phyloP scores from a whole-genome alignment of 75 land plant species.

The Cunninghamia lanceolata region DNA sequence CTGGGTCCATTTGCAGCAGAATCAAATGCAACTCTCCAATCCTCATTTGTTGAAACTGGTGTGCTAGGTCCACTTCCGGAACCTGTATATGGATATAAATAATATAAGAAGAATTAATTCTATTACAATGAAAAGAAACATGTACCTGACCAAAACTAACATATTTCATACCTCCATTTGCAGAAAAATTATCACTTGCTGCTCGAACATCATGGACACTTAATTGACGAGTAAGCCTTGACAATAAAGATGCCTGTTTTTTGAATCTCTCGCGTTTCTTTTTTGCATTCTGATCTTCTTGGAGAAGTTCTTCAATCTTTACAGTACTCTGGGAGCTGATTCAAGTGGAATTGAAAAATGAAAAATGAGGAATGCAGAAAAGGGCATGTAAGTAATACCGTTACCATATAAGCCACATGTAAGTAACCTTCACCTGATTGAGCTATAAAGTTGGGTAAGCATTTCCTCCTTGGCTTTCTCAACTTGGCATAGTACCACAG shows the following conservation, averaged over 20 bases:
- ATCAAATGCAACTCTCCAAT: slow-evolving; percentile 96
- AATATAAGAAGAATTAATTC: not conserved
- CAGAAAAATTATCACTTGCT: slow-evolving; percentile 53
- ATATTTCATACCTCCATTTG: slow-evolving; percentile 42
- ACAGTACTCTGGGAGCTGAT: slow-evolving; percentile 67
- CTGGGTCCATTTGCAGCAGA: slow-evolving; percentile 71
- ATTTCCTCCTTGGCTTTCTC: slow-evolving; percentile 98
- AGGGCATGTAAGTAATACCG: not conserved
- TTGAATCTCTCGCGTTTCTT: slow-evolving; percentile 67
- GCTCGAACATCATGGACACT: slow-evolving; percentile 85
- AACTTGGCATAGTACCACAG: slow-evolving; percentile 97
- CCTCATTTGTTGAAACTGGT: slow-evolving; percentile 50
- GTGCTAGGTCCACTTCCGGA: slow-evolving; percentile 41
- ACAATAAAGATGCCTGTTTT: slow-evolving; percentile 71
- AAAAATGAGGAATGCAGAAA: not conserved
- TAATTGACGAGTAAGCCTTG: slow-evolving; percentile 75
- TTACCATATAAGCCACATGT: not conserved
- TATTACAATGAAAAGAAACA: not conserved
- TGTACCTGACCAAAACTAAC: not conserved
- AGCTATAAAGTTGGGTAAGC: slow-evolving; percentile 94
- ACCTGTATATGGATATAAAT: not conserved
- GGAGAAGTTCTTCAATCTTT: slow-evolving; percentile 80
- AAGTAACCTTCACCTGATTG: slow-evolving; percentile 56
- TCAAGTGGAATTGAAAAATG: not conserved
- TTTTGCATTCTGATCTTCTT: slow-evolving; percentile 89